These are phyloP conservation scores for Debaryomyces sp. DNA, from an alignment of 1,139 yeast genomes.

Conservation along the genomic window DNA sequence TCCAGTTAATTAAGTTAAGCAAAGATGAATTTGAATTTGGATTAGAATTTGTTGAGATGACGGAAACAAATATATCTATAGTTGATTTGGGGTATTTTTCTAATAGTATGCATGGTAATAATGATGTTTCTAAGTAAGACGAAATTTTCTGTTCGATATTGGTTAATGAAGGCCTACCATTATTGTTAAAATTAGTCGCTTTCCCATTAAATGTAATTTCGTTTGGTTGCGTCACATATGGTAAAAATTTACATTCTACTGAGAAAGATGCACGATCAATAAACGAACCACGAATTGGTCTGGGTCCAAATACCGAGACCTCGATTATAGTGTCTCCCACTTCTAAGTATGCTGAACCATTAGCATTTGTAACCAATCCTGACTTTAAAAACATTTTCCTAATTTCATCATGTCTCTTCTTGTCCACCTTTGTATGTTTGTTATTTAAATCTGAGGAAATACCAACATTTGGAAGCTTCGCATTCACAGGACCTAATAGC, in stretches of 20 bases:
- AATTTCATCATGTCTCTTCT: slow-evolving; percentile 21
- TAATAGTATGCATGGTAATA: slow-evolving; percentile 63
- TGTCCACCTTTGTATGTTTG: not conserved
- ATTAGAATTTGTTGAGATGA: slow-evolving; percentile 51
- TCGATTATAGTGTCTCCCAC: slow-evolving; percentile 62
- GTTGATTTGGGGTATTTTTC: slow-evolving; percentile 87
- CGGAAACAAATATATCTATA: slow-evolving; percentile 75
- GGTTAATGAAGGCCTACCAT: slow-evolving; percentile 43
- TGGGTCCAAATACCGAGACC: slow-evolving; percentile 83
- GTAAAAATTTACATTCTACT: slow-evolving; percentile 65
- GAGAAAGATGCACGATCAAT: slow-evolving; percentile 67
- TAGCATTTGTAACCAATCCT: slow-evolving; percentile 68
- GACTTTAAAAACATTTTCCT: slow-evolving; percentile 55
- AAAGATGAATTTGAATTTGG: slow-evolving; percentile 36
- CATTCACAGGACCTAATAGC: slow-evolving; percentile 65
- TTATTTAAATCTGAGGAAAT: slow-evolving; percentile 12
- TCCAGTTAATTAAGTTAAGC: slow-evolving; percentile 45
- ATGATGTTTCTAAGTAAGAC: slow-evolving; percentile 58
- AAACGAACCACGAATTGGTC: slow-evolving; percentile 81
- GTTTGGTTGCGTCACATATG: slow-evolving; percentile 48
- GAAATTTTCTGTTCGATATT: slow-evolving; percentile 54
- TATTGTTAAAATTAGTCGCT: slow-evolving; percentile 20
- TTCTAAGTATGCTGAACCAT: slow-evolving; percentile 84
- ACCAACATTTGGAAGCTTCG: slow-evolving; percentile 47
- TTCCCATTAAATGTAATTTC: slow-evolving; percentile 25